Base-by-base conservation (phyloP, 2,329 filamentous ascomycete species). In the Fusarium paranaense region DNA sequence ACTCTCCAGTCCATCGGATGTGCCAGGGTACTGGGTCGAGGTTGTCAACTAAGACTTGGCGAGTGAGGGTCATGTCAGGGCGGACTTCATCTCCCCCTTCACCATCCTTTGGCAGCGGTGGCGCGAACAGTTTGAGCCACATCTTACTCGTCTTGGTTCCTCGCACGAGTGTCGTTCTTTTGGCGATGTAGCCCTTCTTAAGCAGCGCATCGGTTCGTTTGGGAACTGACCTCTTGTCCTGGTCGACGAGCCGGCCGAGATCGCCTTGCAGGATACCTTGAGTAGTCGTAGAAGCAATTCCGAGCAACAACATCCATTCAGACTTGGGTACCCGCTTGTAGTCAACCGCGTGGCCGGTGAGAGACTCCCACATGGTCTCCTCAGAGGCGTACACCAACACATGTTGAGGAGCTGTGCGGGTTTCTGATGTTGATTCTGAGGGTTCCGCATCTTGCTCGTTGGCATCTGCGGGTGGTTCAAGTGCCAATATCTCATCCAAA, bases 191-290 rank as follows among this genome's bases (percentile, higher is more conserved):
- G 18, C 90, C 90, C 76, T 91, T 91, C 71, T 85, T 85, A 6
- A 88, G 86, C 1, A 92, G 83, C 4, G 86, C 85, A 71, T 91
- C 89, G 0, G 90, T 92, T 37, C 90, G 84, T 66, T 88, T 90
- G 4, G 90, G 90, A 2, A 92, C 86, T 2, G 90, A 91, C 60
- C 90, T 87, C 77, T 92, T 92, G 79, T 92, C 90, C 78, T 92
- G 90, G 25, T 87, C 85, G 14, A 89, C 89, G 1, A 90, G 81
- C 22, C 86, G 86, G 18, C 88, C 87, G 27, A 92, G 83, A 67
- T 91, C 89, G 45, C 88, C 88, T 80, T 92, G 90, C 16, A 91
- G 81, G 50, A 92, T 91, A 6, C 90, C 90, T 7, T 86, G 81
- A 9, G 85, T 82, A 61, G 85, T 87, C 16, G 84, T 85, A 1